Evolutionary conservation across 805 yeast genomes (phyloP).

Genomic region (Clavispora fructus): DNA sequence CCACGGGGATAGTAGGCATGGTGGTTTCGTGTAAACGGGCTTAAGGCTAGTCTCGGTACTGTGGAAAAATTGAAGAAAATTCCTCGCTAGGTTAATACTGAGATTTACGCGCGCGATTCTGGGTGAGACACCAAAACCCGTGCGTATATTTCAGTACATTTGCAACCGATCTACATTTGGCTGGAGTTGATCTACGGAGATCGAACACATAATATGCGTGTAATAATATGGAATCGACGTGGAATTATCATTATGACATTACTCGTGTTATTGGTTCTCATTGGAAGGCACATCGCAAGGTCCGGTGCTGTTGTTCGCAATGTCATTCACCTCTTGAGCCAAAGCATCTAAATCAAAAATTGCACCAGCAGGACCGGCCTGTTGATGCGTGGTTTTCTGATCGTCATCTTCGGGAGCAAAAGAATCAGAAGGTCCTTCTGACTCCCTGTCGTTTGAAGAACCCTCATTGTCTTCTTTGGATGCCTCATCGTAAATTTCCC

Average conservation of each 20-base stretch:
- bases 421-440: not conserved
- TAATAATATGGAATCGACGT: no score
- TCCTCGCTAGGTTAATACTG: constrained; percentile 10
- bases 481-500: constrained; percentile 45
- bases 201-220: no score
- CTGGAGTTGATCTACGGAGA: not conserved
- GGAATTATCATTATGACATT: no score
- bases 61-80: constrained; percentile 9
- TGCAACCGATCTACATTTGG: not conserved
- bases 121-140: not conserved
- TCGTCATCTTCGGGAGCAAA: not conserved
- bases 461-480: constrained; percentile 11
- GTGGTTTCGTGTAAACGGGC: constrained; percentile 5
- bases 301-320: constrained; percentile 25
- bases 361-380: constrained; percentile 1
- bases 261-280: no score
- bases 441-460: not conserved
- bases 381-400: not conserved
- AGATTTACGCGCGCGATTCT: constrained; percentile 8
- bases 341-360: constrained; percentile 45
- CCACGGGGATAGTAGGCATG: constrained; percentile 97
- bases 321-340: constrained; percentile 38
- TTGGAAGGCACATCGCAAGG: no score
- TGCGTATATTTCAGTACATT: not conserved
- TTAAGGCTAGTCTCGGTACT: not conserved